Base-by-base conservation (phyloP, 1,284 basidiomycete genomes). In the Heliocybe sulcata region DNA sequence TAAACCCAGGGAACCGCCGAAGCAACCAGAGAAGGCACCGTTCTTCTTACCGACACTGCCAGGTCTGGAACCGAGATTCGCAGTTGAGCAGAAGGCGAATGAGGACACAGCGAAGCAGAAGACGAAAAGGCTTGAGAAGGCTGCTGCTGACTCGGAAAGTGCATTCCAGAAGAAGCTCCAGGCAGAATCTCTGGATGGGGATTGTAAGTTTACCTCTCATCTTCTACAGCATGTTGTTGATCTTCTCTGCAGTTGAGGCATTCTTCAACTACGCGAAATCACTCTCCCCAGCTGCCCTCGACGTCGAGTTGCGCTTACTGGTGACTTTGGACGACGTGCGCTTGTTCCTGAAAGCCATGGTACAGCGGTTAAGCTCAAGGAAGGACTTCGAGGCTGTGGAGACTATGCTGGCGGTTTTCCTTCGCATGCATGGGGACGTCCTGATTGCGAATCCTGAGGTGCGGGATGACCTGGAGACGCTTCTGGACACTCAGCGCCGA, bases 301-400 rank as follows among this genome's bases (percentile, higher is more conserved):
- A 99, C 67, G 74, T 94, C 20, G 96, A 98, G 67, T 76, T 99
- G 16, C 92, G 93, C 11, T 88, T 89, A 1, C 71, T 94, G 51
- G 73, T 81, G n/a, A 79, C 83, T 2, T 71, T 89, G 26, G 77
- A 85, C 51, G 79, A 82, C 55, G 75, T 95, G 20, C 72, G 71
- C 1, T 70, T 78, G 3, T 97, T 98, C 72, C 70, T 97, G 35
- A 72, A 77, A 55, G 90, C 92, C 0, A 77, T 99, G 19, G 80
- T 79, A 2, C 79, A 76, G 54, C 84, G 96, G 2, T 75, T 99
- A 23, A 69, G 71, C 45, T 89, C 88, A 16, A 90, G 88, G 63
- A 81, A 83, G 52, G 96, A 99, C 70, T 99, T 96, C 65, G 96
- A 99, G 70, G 94, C 93, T 9, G 90, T 98, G 1, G 94, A 99